phyloP scores from a whole-genome alignment of 495 filamentous ascomycete genomes.

The Daldinia grandis region DNA sequence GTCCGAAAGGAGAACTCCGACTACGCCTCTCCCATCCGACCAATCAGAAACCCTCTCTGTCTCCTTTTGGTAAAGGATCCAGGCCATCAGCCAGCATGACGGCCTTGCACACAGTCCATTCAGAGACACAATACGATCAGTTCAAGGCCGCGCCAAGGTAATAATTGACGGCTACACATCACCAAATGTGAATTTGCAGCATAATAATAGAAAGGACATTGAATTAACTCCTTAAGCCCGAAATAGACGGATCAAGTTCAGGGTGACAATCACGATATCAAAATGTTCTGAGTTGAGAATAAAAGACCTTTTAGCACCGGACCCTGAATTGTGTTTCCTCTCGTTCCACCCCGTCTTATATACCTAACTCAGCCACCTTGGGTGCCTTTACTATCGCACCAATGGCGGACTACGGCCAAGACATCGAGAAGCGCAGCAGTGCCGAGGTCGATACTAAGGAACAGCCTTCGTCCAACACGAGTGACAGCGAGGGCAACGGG shows the following conservation, averaged over 20 bases:
- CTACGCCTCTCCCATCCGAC: neutral
- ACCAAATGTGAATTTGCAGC: neutral
- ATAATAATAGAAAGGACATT: neutral
- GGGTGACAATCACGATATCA: neutral
- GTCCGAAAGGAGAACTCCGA: neutral
- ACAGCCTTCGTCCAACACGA: neutral
- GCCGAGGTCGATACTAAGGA: neutral
- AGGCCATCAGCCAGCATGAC: neutral
- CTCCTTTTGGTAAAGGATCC: neutral
- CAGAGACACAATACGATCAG: neutral
- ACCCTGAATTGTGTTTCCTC: neutral
- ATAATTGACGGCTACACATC: neutral
- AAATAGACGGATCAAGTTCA: neutral
- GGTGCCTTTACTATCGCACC: neutral
- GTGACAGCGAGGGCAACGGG: neutral
- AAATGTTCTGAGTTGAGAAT: neutral
- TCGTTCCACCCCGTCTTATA: neutral
- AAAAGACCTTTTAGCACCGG: neutral
- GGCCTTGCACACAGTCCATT: neutral
- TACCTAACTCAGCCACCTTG: neutral
- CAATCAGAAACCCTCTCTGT: neutral
- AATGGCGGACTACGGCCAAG: neutral
- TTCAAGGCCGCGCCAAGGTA: neutral
- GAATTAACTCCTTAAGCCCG: neutral
- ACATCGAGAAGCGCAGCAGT: neutral